Evolutionary conservation across 2,329 filamentous ascomycete genomes (phyloP).

Genomic region (Macrophomina tecta): DNA sequence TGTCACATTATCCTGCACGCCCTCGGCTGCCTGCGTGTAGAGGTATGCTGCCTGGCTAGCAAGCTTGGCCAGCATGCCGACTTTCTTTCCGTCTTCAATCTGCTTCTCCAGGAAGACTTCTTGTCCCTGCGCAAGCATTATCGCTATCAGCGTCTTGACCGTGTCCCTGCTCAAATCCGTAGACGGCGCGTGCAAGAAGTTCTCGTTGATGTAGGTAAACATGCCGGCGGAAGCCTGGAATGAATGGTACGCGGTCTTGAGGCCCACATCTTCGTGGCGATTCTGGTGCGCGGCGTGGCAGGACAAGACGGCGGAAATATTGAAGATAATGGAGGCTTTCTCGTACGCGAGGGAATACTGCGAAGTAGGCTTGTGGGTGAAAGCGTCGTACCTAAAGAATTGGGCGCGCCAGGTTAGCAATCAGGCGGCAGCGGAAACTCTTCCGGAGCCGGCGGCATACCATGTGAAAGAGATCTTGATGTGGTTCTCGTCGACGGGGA

Average conservation of each 20-base stretch:
- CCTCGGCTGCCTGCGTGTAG: slow-evolving; percentile 86
- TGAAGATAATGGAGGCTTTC: slow-evolving; percentile 99
- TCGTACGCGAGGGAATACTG: slow-evolving; percentile 98
- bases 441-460: slow-evolving; percentile 56
- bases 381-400: slow-evolving; percentile 87
- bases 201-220: slow-evolving; percentile 99
- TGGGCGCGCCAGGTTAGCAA: neutral
- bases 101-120: slow-evolving; percentile 98
- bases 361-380: slow-evolving; percentile 95
- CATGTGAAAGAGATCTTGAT: slow-evolving; percentile 99
- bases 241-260: slow-evolving; percentile 97
- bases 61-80: slow-evolving; percentile 87
- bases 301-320: slow-evolving; percentile 95
- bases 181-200: slow-evolving; percentile 95
- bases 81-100: slow-evolving; percentile 89
- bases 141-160: slow-evolving; percentile 88
- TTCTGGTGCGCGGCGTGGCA: slow-evolving; percentile 95
- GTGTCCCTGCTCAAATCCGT: slow-evolving; percentile 96
- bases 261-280: slow-evolving; percentile 85
- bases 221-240: slow-evolving; percentile 98
- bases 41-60: slow-evolving; percentile 89
- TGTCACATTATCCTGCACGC: slow-evolving; percentile 88
- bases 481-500: slow-evolving; percentile 97
- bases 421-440: neutral
- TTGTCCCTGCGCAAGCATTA: slow-evolving; percentile 95